These are phyloP conservation scores for Elsinoe ampelina DNA, from an alignment of 2,329 filamentous ascomycete genomes.

Conservation along the genomic window DNA sequence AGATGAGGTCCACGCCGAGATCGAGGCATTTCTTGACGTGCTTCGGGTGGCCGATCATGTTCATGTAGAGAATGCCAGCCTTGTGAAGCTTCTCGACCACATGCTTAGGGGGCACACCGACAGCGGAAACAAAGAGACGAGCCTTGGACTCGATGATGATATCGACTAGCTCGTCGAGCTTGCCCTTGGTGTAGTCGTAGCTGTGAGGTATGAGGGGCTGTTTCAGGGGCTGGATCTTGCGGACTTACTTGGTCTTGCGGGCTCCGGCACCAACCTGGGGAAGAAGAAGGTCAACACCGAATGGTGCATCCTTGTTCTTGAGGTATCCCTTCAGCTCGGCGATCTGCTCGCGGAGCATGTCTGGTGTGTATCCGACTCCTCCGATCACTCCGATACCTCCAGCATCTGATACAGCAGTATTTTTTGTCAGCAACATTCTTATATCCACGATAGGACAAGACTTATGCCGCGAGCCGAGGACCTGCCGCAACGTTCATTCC, in stretches of 20 bases:
- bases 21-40: conserved; percentile 95
- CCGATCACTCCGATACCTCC: conserved; percentile 95
- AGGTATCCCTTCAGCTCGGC: conserved; percentile 85
- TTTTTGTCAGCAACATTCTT: not conserved
- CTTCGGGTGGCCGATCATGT: conserved; percentile 99
- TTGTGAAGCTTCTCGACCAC: conserved; percentile 87
- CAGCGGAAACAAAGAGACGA: conserved; percentile 90
- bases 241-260: conserved; percentile 63
- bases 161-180: conserved; percentile 80
- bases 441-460: too few relatives aligned
- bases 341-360: conserved; percentile 94
- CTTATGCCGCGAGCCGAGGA: conserved; percentile 73
- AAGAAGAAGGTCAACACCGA: conserved; percentile 86
- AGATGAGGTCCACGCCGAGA: conserved; percentile 89
- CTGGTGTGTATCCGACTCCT: conserved; percentile 89
- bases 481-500: conserved; percentile 99
- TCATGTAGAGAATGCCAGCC: conserved; percentile 90
- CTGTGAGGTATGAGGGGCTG: conserved; percentile 37
- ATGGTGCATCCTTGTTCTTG: conserved; percentile 83
- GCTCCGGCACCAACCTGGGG: conserved; percentile 92
- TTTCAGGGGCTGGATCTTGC: not conserved
- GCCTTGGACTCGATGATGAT: conserved; percentile 89
- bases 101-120: conserved; percentile 77
- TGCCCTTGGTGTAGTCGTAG: conserved; percentile 99
- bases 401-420: conserved; percentile 77